Evolutionary conservation across 2,329 filamentous ascomycete genomes (phyloP), one percentile per base, ranked within the genome.

Genomic region (Xylariaceae sp.): DNA sequence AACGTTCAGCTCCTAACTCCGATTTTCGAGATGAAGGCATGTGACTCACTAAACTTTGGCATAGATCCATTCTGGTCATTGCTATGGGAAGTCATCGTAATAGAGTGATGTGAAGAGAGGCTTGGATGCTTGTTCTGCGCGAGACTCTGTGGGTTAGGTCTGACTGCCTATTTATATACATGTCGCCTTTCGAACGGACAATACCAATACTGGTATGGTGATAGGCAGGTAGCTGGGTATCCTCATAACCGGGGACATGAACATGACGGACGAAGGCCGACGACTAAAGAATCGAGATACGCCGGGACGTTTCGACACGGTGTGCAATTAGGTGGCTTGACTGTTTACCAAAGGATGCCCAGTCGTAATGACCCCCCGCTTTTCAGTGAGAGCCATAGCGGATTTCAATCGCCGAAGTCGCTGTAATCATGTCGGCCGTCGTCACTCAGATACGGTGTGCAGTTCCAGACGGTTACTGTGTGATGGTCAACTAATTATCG

Each of bases 1-100:
- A 74, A 78, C 80, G 80, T 83, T 86, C 80, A 86, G 83, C 71
- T 70, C 78, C 74, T 62, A 62, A 19, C 64, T 76, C 75, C 75
- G 42, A 50, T 12, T 41, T 45, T n/a, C 34, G 46, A 47, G 42
- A 39, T 42, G 50, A 31, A 58, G 43, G 41, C 3, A 44, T 11
- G 41, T 11, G 47, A 70, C 69, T 71, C 63, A 71, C 69, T 65
- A 60, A 68, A 70, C 64, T 59, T 66, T 49, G 62, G 65, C 62
- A 53, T 51, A 30, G 58, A 56, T 58, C 56, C 58, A 53, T 53
- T 56, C 49, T 55, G 51, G 30, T 50, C 39, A 40, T 46, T 48
- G 56, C 63, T 53, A 31, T 49, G 47, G 42, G 58, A 50, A 12
- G 50, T 26, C 68, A 70, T 70, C 26, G 58, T 64, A 42, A 37